Evolutionary conservation across 1,139 yeast genomes (phyloP).

Genomic region (Yamadazyma songkhlaensis): DNA sequence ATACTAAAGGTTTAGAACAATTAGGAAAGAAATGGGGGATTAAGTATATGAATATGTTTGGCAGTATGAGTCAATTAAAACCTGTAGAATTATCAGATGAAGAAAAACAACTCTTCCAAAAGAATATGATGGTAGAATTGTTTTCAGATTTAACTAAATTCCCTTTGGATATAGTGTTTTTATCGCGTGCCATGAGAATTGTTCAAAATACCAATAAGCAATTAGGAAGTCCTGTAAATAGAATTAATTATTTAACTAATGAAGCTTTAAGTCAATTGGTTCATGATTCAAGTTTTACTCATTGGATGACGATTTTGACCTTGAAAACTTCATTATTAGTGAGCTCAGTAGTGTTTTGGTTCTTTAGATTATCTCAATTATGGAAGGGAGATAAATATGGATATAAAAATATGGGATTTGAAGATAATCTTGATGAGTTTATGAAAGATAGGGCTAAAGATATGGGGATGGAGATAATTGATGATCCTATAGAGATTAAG

Average conservation of each 20-base stretch:
- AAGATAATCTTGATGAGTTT: conserved; percentile 45
- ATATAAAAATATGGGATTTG: conserved; percentile 38
- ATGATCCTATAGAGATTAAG: background rate
- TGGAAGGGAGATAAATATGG: conserved; percentile 31
- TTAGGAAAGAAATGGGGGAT: conserved; percentile 69
- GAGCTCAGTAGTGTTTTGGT: conserved; percentile 42
- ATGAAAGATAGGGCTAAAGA: conserved; percentile 41
- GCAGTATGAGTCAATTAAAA: conserved; percentile 55
- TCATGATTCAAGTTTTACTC: conserved; percentile 15
- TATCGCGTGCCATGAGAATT: conserved; percentile 72
- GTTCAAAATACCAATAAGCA: conserved; percentile 65
- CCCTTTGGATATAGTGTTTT: conserved; percentile 63
- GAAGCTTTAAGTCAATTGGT: conserved; percentile 43
- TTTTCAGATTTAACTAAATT: conserved; percentile 62
- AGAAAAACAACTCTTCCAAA: conserved; percentile 22
- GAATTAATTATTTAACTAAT: conserved; percentile 59
- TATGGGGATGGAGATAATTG: conserved; percentile 33
- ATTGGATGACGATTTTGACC: conserved; percentile 25
- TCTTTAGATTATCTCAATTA: conserved; percentile 39
- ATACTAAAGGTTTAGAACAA: conserved; percentile 44
- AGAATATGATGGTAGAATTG: conserved; percentile 32
- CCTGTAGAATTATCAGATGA: conserved; percentile 27
- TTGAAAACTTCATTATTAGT: conserved; percentile 37
- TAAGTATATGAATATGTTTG: conserved; percentile 62
- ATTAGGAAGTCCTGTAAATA: conserved; percentile 71